phyloP scores from a whole-genome alignment of 768 basidiomycete species.

The Leccinum arenicola region DNA sequence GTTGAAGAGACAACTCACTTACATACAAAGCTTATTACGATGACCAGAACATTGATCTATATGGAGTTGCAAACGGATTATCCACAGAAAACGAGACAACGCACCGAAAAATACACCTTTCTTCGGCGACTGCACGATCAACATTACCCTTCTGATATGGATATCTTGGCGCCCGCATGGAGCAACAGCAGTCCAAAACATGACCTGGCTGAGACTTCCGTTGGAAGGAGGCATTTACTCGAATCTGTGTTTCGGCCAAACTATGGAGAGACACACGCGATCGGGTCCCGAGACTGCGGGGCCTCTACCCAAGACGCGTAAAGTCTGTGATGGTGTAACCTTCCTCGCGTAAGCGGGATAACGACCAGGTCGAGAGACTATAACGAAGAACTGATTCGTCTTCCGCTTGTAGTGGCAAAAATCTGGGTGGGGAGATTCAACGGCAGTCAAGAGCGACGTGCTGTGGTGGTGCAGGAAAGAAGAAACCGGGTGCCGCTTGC shows the following conservation, averaged over 20 bases:
- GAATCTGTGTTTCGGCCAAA: conserved; percentile 64
- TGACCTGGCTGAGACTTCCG: conserved; percentile 40
- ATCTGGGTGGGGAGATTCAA: too few species aligned
- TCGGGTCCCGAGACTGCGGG: conserved; percentile 60
- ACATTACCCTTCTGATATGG: conserved; percentile 3
- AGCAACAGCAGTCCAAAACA: conserved; percentile 47
- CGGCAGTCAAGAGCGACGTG: too few species aligned
- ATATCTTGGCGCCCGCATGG: conserved; percentile 36
- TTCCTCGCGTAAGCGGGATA: too few species aligned
- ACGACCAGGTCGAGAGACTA: too few species aligned
- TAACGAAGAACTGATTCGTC: too few species aligned
- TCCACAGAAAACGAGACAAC: neutral
- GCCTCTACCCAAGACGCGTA: conserved; percentile 29
- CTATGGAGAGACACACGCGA: conserved; percentile 57
- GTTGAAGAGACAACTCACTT: conserved; percentile 2
- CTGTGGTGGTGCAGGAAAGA: too few species aligned
- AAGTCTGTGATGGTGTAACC: too few species aligned
- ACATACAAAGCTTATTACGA: neutral
- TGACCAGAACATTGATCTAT: neutral
- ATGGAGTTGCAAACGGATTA: neutral
- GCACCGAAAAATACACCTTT: neutral
- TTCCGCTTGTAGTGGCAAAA: too few species aligned
- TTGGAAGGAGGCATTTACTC: conserved; percentile 45
- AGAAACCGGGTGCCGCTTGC: too few species aligned
- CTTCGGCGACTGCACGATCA: too few species aligned